A percentile compares a stretch with the other conserved stretches of the same genome.
phyloP scores from a whole-genome alignment of 208 protist species.

The Crithidia fasciculata region DNA sequence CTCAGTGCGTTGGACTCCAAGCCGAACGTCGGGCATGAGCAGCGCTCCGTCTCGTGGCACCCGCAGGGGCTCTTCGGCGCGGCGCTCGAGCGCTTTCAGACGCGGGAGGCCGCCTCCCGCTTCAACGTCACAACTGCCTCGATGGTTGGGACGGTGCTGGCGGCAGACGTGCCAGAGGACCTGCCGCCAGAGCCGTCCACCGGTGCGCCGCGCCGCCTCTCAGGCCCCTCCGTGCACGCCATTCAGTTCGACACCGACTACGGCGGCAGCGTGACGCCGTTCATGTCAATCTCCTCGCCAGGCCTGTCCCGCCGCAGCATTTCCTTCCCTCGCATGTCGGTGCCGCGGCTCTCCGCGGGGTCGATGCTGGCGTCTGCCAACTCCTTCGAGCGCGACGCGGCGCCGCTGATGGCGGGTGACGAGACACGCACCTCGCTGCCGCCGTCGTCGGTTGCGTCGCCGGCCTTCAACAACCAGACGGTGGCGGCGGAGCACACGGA shows the following conservation, averaged over 20 bases:
- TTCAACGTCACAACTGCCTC: not conserved
- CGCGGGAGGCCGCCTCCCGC: not conserved
- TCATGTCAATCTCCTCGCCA: conserved; percentile 44
- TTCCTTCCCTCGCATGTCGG: conserved; percentile 2
- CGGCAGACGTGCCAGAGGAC: conserved; percentile 14
- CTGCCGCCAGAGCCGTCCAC: conserved; percentile 17
- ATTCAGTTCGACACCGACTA: conserved; percentile 36
- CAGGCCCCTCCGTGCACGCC: conserved; percentile 18
- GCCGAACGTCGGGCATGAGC: not conserved
- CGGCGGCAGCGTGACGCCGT: conserved; percentile 11
- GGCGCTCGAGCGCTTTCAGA: conserved; percentile 1
- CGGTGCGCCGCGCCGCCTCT: conserved; percentile 2
- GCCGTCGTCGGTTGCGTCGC: not conserved
- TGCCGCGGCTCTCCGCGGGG: conserved; percentile 16
- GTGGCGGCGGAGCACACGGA: not conserved
- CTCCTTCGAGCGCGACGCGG: conserved; percentile 2
- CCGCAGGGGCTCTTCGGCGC: conserved; percentile 23
- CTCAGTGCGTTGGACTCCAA: not conserved
- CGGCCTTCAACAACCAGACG: conserved; percentile 2
- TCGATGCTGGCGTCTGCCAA: not conserved
- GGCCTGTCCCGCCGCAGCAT: conserved; percentile 20
- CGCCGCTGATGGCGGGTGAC: not conserved
- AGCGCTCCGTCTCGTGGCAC: conserved; percentile 7
- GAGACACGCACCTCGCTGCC: not conserved
- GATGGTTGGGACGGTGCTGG: conserved; percentile 28